These are phyloP conservation scores for Fusarium ramigenum DNA, from an alignment of 2,329 filamentous ascomycete species.

Conservation along the genomic window DNA sequence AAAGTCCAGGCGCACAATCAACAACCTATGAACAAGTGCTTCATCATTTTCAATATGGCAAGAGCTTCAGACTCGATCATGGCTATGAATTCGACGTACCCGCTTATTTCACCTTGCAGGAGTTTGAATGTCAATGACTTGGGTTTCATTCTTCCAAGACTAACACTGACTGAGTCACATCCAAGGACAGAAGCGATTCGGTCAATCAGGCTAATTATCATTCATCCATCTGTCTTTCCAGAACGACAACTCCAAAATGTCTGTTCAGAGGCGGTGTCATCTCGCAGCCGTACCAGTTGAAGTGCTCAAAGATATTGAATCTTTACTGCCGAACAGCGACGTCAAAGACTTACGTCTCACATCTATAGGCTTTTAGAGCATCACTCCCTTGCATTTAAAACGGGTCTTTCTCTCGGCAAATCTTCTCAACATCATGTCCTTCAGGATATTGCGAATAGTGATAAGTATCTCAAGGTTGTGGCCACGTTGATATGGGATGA, in stretches of 20 bases:
- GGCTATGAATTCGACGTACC: not conserved
- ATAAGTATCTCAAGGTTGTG: constrained; percentile 44
- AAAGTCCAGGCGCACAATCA: not conserved
- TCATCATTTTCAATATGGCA: not conserved
- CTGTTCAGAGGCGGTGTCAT: not conserved
- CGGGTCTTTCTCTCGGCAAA: constrained; percentile 54
- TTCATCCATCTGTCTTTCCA: not conserved
- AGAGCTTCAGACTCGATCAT: not conserved
- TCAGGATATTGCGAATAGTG: constrained; percentile 49
- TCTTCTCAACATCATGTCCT: constrained; percentile 49
- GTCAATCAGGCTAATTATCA: not conserved
- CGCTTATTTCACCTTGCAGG: not conserved
- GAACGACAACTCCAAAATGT: not conserved
- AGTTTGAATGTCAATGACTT: not conserved
- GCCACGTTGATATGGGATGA: constrained; percentile 54
- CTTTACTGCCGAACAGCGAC: not conserved
- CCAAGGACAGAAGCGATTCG: not conserved
- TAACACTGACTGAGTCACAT: not conserved
- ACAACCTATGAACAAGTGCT: not conserved
- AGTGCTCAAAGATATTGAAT: not conserved
- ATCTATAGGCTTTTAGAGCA: not conserved
- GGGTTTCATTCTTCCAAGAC: not conserved
- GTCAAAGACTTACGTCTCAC: constrained; percentile 8
- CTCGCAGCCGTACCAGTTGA: not conserved
- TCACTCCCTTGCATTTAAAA: not conserved